Base-by-base conservation (phyloP, 352 stramenopile genomes). In the Pythium sp. region DNA sequence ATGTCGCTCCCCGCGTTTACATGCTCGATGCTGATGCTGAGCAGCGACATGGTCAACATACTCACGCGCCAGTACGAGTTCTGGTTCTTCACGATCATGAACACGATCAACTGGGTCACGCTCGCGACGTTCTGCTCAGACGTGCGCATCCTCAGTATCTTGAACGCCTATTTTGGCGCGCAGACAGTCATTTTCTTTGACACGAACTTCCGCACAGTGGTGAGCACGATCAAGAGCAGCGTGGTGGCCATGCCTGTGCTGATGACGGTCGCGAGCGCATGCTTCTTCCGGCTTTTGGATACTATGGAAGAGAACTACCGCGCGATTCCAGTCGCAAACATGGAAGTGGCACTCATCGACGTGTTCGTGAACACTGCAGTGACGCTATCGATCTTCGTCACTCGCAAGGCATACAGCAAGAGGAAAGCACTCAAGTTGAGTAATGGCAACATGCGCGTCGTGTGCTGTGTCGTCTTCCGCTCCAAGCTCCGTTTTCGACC, bases 331-430 rank as follows among this genome's bases (percentile, higher is more conserved):
- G 64, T 76, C 32, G 59, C 57, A 9, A 63, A 77, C 30, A 68
- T 79, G 51, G 67, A 65, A 3, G 51, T 82, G 3, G 51, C 64
- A 15, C 54, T 82, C 54, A 26, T 80, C 8, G 78, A 79, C 32
- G 58, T 85, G n/a, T 85, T 80, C n/a, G 59, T 67, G 38, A 85
- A 82, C 58, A 74, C 75, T 7, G 64, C 73, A 12, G 38, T 76
- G 41, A 85, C 75, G 30, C 74, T 85, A 6, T 65, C 73, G 11
- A 53, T 78, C 26, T 82, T 82, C 34, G 66, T 82, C 8, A 66
- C 68, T 38, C 75, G 75, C 11, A 79, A 77, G 36, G 57, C 71
- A 7, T 82, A 78, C 68, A 71, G 46, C 22, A 81, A 82, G 49
- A 68, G 69, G 8, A 81, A 79, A 26, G 34, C 80, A 36, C 58